Base-by-base conservation (phyloP, 148 eudicot species). In the Rhododendron griersonianum region DNA sequence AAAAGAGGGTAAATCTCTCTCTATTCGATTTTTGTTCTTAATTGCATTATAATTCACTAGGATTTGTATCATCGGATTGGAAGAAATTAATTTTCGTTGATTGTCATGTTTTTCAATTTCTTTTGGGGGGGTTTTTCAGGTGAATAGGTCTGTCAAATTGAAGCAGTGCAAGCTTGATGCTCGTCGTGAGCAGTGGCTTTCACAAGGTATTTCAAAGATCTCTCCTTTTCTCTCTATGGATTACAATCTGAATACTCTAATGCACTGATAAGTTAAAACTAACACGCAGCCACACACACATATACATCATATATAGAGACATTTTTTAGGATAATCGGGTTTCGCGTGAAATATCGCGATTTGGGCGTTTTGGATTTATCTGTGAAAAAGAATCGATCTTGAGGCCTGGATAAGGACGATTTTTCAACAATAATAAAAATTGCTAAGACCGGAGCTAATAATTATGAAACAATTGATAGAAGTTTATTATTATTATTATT, bases 91-190 rank as follows among this genome's bases (percentile, higher is more conserved):
- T 80, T 85, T 5, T 18, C 55, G 15, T 86, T n/a, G 5, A 53
- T 65, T 76, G 21, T 63, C 18, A 21, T 48, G 37, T 37, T 3
- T 48, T 83, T 76, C 81, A 44, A 41, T 41, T 41, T 16, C 78
- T 84, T 80, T 85, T 80, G 63, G 87, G 79, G 79, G 55, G 57
- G 28, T 5, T 80, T 85, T 84, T 28, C 86, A 97, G 98, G 98
- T 89, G 61, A 97, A 94, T 83, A 91, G 98, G 84, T 86, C 95
- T 81, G 98, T 98, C n/a, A 94, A 95, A 89, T 85, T 97, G 95
- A 95, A 93, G 92, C 98, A 95, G 92, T 90, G 91, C 90, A 97
- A 97, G 95, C 95, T 93, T 37, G 98, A 95, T 90, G 98, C 95
- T 85, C 98, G 98, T 50, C 95, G 96, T 11, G 96, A 93, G 87